Conservation (phyloP, 805 yeast species). For the Zygotorulaspora florentina region DNA sequence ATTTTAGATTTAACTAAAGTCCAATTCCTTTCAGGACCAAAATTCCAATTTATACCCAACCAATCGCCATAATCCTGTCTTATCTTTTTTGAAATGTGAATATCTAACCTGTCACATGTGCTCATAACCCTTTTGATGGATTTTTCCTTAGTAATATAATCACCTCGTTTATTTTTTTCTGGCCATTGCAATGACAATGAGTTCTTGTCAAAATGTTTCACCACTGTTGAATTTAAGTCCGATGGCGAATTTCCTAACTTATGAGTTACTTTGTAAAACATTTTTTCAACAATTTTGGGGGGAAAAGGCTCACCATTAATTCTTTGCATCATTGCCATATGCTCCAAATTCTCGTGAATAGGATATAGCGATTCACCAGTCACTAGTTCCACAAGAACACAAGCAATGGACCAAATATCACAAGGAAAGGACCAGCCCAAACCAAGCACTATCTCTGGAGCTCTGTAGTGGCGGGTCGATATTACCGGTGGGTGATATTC, state of each 20-base stretch:
- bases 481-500: constrained; percentile 91
- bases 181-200: constrained; percentile 30
- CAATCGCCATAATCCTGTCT: constrained; percentile 28
- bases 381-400: constrained; percentile 83
- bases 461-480: constrained; percentile 93
- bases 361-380: constrained; percentile 94
- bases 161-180: constrained; percentile 28
- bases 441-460: constrained; percentile 93
- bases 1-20: constrained; percentile 19
- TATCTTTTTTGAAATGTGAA: constrained; percentile 27
- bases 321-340: constrained; percentile 90
- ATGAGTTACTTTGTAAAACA: constrained; percentile 31
- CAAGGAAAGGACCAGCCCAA: constrained; percentile 97
- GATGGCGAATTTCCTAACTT: constrained; percentile 33
- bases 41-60: constrained; percentile 30
- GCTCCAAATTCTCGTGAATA: constrained; percentile 92
- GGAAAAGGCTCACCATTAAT: constrained; percentile 55
- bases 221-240: constrained; percentile 31
- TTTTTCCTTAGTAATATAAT: constrained; percentile 27
- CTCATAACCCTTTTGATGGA: constrained; percentile 31
- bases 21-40: constrained; percentile 33
- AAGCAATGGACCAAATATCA: constrained; percentile 96
- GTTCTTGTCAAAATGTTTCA: constrained; percentile 30
- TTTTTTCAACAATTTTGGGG: constrained; percentile 32
- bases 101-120: constrained; percentile 31